Evolutionary conservation across 1,284 basidiomycete genomes (phyloP).

Genomic region (Serendipita sp.): DNA sequence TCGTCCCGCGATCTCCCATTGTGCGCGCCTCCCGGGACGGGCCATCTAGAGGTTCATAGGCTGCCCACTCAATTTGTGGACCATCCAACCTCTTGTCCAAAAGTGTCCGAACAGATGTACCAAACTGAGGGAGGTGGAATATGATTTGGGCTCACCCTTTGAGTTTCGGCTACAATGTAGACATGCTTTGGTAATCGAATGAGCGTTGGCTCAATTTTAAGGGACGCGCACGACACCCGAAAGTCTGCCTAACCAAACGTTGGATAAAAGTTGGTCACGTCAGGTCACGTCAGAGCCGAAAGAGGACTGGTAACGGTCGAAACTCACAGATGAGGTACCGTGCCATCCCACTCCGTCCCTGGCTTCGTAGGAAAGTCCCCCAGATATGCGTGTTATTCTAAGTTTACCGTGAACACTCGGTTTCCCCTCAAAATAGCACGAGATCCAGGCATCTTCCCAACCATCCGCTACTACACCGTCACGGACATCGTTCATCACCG

Average conservation of each 20-base stretch:
- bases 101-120: not conserved
- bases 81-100: not conserved
- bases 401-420: conserved; percentile 47
- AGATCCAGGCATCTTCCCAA: conserved; percentile 55
- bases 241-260: conserved; percentile 5
- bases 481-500: conserved; percentile 44
- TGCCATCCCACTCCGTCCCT: conserved; percentile 16
- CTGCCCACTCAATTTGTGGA: not conserved
- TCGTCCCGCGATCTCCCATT: not conserved
- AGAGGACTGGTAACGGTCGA: not conserved
- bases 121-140: not conserved
- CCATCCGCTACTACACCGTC: conserved; percentile 33
- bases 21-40: not conserved
- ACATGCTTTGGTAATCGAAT: conserved; percentile 10
- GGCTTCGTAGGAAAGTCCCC: conserved; percentile 13
- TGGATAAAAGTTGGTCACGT: not conserved
- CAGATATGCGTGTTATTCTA: conserved; percentile 23
- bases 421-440: conserved; percentile 39
- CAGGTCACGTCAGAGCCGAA: not conserved
- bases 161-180: conserved; percentile 2
- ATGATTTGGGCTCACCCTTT: conserved; percentile 5
- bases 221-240: conserved; percentile 10
- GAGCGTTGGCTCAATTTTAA: conserved; percentile 8
- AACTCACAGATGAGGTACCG: conserved; percentile 1
- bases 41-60: not conserved